These are phyloP conservation scores for Ogataea polymorpha DNA, from an alignment of 805 yeast species.

Conservation along the genomic window DNA sequence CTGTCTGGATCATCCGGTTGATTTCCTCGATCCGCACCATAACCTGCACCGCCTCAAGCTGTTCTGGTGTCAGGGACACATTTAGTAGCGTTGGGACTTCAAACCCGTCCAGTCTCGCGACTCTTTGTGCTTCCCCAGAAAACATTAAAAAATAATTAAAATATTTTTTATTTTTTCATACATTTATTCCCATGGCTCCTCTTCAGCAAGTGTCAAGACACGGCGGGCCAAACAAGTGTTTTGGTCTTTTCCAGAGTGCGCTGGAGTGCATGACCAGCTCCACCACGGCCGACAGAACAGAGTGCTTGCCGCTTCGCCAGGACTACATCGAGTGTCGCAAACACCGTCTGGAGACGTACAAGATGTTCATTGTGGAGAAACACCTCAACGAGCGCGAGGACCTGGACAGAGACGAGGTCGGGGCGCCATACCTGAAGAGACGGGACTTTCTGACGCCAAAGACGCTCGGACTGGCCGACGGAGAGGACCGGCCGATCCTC, in stretches of 20 bases:
- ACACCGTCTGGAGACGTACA: slow-evolving; percentile 36
- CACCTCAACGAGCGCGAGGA: slow-evolving; percentile 31
- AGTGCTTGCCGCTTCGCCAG: slow-evolving; percentile 32
- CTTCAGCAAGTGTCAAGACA: slow-evolving; percentile 33
- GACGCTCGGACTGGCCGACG: slow-evolving; percentile 36
- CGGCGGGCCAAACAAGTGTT: slow-evolving; percentile 39
- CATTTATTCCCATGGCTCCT: slow-evolving; percentile 25
- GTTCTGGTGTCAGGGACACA: slow-evolving; percentile 63
- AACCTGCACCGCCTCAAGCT: slow-evolving; percentile 68
- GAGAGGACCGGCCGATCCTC: slow-evolving; percentile 33
- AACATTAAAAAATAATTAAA: not conserved
- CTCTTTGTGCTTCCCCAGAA: slow-evolving; percentile 1
- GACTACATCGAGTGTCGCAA: slow-evolving; percentile 39
- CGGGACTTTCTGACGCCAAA: slow-evolving; percentile 38
- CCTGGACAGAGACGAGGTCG: slow-evolving; percentile 29
- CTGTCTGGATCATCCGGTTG: slow-evolving; percentile 52
- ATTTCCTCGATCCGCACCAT: slow-evolving; percentile 79
- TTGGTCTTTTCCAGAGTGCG: slow-evolving; percentile 37
- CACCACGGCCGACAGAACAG: slow-evolving; percentile 29
- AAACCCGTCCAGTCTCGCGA: slow-evolving; percentile 4
- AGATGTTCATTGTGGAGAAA: slow-evolving; percentile 33
- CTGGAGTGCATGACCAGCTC: slow-evolving; percentile 38
- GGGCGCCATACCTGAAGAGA: slow-evolving; percentile 39
- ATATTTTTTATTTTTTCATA: not conserved
- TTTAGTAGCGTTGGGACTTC: slow-evolving; percentile 2